Evolutionary conservation across 352 stramenopile species (phyloP).

Genomic region (Phytophthora hybrid): DNA sequence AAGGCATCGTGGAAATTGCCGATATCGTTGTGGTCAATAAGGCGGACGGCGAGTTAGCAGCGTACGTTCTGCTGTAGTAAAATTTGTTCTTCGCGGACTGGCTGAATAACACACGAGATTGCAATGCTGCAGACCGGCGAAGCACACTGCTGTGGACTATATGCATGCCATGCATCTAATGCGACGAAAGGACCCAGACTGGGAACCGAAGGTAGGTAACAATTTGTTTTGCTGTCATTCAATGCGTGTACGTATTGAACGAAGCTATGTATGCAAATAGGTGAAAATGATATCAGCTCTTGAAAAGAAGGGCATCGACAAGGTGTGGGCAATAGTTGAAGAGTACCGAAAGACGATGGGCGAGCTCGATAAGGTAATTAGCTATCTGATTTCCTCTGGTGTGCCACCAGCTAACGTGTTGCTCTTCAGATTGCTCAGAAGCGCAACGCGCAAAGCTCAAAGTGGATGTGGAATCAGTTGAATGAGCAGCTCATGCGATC

Average conservation of each 20-base stretch:
- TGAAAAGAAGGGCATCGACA: constrained; percentile 75
- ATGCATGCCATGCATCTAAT: constrained; percentile 87
- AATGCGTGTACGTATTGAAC: constrained; percentile 2
- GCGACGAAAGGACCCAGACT: constrained; percentile 84
- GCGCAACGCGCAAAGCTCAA: constrained; percentile 74
- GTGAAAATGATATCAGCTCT: constrained; percentile 79
- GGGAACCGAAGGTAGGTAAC: constrained; percentile 73
- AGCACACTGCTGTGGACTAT: constrained; percentile 78
- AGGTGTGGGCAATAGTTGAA: constrained; percentile 72
- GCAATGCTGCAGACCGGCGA: constrained; percentile 53
- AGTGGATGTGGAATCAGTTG: constrained; percentile 87
- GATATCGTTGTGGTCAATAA: constrained; percentile 99
- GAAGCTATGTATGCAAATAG: constrained; percentile 24
- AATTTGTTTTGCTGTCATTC: neutral
- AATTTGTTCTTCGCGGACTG: neutral
- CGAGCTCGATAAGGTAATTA: constrained; percentile 56
- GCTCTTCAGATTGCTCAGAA: constrained; percentile 64
- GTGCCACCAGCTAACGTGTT: neutral
- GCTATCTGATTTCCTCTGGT: neutral
- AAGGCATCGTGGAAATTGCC: constrained; percentile 98
- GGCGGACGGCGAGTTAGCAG: constrained; percentile 91
- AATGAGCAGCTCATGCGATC: constrained; percentile 80
- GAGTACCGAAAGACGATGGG: constrained; percentile 71
- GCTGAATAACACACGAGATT: neutral
- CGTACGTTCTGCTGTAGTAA: constrained; percentile 29